Evolutionary conservation across 306 rosid species (phyloP), one percentile per base, ranked within the genome.

Genomic region (Crotalaria pallida): DNA sequence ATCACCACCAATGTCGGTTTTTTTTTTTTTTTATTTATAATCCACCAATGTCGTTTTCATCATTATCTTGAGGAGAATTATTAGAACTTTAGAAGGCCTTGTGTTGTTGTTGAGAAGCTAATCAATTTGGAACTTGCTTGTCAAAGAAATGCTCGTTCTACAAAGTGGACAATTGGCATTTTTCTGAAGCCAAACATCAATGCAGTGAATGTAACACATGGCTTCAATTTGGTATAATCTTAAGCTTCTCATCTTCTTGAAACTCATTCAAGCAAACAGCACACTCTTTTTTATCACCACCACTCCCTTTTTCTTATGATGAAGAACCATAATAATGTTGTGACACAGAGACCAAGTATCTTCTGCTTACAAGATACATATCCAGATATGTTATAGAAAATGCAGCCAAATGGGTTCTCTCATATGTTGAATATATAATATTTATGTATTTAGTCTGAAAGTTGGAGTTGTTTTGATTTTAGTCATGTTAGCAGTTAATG

Each of bases 91-190:
- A 31, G 36, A 31, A 31, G 84, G 53, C 71, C 77, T 81, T 3
- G 73, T 71, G 10, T 34, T 76, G 15, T 73, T 71, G 10, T 34
- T 76, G 15, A 87, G 57, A 53, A 87, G 70, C 77, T 65, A 91
- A 26, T 83, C 84, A 44, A 75, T 43, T 0, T 63, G 87, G 64
- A 73, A 84, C 38, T 78, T 65, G 29, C 69, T 72, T 15, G 85
- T 60, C 31, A 81, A 48, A 1, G 96, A 94, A 84, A 90, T 83
- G 67, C 84, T 85, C 31, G 92, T 86, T 65, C 99, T 81, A 36
- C 99, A 95, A 50, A 95, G 96, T 24, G 97, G 99, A 79, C 99
- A 95, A 80, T 91, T 95, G 16, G 96, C 87, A 79, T 84, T 91
- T 79, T 49, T 82, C 66, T 87, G 96, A 43, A 95, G 96, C 99